Evolutionary conservation across 106 monocot genomes (phyloP).

Genomic region (Gastrodia elata): DNA sequence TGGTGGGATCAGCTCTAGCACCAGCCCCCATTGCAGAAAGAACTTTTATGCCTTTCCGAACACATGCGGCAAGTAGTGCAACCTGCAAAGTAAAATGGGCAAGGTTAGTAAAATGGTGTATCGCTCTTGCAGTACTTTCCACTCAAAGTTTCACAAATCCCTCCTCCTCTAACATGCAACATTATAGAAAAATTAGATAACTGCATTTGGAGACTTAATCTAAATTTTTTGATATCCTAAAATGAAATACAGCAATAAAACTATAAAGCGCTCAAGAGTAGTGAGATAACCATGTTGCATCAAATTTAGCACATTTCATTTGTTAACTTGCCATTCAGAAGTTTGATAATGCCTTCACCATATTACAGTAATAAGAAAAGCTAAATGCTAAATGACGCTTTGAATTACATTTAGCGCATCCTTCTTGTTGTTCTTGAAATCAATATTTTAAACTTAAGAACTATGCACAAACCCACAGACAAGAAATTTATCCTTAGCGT

Average conservation of each 20-base stretch:
- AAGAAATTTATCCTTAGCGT: background rate
- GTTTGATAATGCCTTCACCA: background rate
- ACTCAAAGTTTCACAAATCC: background rate
- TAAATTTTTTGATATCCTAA: background rate
- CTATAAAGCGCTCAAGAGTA: background rate
- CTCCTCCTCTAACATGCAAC: background rate
- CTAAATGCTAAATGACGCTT: background rate
- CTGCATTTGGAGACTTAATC: background rate
- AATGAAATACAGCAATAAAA: background rate
- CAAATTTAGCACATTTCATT: background rate
- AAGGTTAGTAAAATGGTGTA: background rate
- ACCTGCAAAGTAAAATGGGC: constrained; percentile 36
- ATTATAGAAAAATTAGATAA: background rate
- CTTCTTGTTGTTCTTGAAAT: background rate
- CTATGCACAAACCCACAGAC: background rate
- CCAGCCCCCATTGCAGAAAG: constrained; percentile 97
- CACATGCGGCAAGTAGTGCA: constrained; percentile 91
- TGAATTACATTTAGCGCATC: background rate
- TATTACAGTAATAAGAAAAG: background rate
- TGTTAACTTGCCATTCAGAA: background rate
- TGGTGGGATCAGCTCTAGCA: constrained; percentile 95
- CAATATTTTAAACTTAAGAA: background rate
- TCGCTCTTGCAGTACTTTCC: no score
- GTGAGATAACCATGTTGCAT: background rate
- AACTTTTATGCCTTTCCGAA: constrained; percentile 64